A percentile compares a stretch with the other conserved stretches of the same genome.
Conservation (phyloP, 306 rosid genomes). For the Hylodesmum podocarpum region DNA sequence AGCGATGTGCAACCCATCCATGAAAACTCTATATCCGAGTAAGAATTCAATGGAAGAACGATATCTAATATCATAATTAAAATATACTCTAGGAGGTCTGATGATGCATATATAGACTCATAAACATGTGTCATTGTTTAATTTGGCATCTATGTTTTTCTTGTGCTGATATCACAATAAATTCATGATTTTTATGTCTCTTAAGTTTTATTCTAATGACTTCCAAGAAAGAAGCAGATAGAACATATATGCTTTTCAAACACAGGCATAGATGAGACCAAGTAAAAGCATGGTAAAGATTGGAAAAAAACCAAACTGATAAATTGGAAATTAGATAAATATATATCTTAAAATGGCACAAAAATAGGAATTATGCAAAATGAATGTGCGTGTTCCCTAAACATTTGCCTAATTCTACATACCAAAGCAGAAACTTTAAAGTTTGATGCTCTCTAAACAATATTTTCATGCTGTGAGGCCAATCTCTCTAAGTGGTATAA, state of each 20-base stretch:
- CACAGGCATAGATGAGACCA: not conserved
- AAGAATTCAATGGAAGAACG: no score
- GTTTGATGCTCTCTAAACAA: slow-evolving; percentile 38
- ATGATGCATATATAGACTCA: no score
- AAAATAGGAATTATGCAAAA: slow-evolving; percentile 12
- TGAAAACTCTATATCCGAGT: no score
- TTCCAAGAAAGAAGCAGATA: not conserved
- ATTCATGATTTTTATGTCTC: no score
- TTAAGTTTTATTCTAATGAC: no score
- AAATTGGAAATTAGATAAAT: slow-evolving; percentile 12
- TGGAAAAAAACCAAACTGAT: not conserved
- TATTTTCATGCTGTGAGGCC: slow-evolving; percentile 25
- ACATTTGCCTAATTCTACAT: slow-evolving; percentile 31
- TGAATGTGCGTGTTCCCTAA: slow-evolving; percentile 16
- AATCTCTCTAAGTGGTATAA: slow-evolving; percentile 50
- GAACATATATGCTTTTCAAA: not conserved
- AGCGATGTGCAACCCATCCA: no score
- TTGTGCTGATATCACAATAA: no score
- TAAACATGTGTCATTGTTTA: no score
- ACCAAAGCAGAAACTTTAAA: slow-evolving; percentile 30
- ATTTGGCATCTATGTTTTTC: no score
- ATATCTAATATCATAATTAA: no score
- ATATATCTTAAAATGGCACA: slow-evolving; percentile 5
- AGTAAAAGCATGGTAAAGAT: not conserved
- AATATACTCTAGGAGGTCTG: no score